These are phyloP conservation scores for Pyrenula massariospora DNA, from an alignment of 495 filamentous ascomycete species.

Conservation along the genomic window DNA sequence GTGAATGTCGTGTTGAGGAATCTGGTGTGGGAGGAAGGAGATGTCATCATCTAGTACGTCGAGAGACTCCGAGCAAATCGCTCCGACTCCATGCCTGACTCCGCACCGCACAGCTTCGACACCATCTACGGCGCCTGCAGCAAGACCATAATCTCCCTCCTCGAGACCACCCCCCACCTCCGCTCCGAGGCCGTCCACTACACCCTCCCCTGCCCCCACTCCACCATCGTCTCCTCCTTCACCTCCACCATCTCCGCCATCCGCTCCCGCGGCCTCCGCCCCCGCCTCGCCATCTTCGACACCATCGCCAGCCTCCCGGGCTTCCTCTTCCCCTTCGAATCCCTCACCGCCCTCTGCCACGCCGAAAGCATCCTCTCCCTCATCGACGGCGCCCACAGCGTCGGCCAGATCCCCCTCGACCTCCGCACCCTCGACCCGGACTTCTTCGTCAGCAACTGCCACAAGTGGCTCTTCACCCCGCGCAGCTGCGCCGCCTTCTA, in stretches of 20 bases:
- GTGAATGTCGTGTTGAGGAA: constrained; percentile 72
- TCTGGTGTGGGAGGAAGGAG: constrained; percentile 43
- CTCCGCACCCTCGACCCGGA: constrained; percentile 56
- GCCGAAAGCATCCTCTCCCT: constrained; percentile 48
- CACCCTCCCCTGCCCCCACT: constrained; percentile 48
- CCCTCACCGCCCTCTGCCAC: constrained; percentile 47
- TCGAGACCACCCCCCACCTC: constrained; percentile 39
- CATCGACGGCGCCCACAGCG: constrained; percentile 73
- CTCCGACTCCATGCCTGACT: too few relatives aligned
- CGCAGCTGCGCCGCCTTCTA: constrained; percentile 71
- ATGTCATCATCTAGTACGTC: constrained; percentile 41
- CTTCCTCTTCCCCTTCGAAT: constrained; percentile 66
- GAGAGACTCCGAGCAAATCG: too few relatives aligned
- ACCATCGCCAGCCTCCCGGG: constrained; percentile 65
- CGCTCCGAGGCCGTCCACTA: constrained; percentile 29
- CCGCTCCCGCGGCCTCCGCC: constrained; percentile 27
- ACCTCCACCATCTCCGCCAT: constrained; percentile 29
- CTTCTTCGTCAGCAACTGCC: constrained; percentile 73
- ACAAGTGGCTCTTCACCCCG: constrained; percentile 91
- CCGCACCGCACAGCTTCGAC: constrained; percentile 45
- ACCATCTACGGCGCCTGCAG: constrained; percentile 70
- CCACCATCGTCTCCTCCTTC: constrained; percentile 42
- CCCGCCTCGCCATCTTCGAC: constrained; percentile 64
- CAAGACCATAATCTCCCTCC: constrained; percentile 55
- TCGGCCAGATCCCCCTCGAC: constrained; percentile 65